Evolutionary conservation across 2,329 filamentous ascomycete genomes (phyloP), one percentile per base, ranked within the genome.

Genomic region (Diaporthe australafricana): DNA sequence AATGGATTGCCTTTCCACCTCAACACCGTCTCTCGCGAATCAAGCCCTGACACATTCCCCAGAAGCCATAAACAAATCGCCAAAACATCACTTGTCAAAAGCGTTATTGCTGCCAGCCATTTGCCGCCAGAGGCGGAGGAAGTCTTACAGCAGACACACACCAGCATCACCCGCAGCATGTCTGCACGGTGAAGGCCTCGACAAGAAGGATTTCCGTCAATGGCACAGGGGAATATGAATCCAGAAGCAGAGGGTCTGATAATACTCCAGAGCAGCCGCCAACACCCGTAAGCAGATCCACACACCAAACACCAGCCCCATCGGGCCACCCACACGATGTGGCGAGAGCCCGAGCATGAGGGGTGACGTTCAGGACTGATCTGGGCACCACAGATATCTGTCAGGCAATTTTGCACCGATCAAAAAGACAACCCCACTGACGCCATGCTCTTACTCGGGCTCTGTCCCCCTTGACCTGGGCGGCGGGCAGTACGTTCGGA

Each of bases 371-470:
- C 14, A 38, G 60, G 2, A 20, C 70, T 72, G 30, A 73, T 27
- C 3, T 30, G 25, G 17, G 40, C 20, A 12, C 60, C n/a, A 7
- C 74, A 88, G 87, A 25, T 92, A 92, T 75, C 84, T 93, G 1
- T 84, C 86, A 7, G 92, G 92, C 56, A 94, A 94, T 78, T 94
- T 93, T 78, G 91, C 91, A 0, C 91, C 92, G 0, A 87, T 93
- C 1, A 85, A 88, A 6, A 84, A 84, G 65, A 88, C 86, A 48
- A 82, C 86, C 25, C 81, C 85, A 12, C 83, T 92, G 20, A 91
- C 87, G 35, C 84, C 86, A 65, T 93, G 91, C 73, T 75, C 82
- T 1, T 88, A 87, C 76, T 83, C 84, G 2, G 92, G 92, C 8
- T 78, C 74, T 0, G 90, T 94, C 63, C 92, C 92, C 1, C 74